Base-by-base conservation (phyloP, 768 basidiomycete genomes). In the Tylopilus sp. region DNA sequence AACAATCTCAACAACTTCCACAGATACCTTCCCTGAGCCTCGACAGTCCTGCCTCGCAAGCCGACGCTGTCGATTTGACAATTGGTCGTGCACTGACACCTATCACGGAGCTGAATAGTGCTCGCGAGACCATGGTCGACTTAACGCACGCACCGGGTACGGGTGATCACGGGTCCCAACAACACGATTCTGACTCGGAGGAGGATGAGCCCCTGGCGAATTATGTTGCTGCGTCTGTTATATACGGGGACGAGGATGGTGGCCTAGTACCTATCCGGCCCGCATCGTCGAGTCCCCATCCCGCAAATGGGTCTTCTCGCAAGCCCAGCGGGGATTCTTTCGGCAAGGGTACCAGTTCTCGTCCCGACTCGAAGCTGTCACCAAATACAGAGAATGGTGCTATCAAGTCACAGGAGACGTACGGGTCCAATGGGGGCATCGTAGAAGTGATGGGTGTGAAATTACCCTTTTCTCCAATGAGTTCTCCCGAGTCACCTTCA, bases 21-120 rank as follows among this genome's bases (percentile, higher is more conserved):
- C 84, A 84, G 53, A 69, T 89, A n/a, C 87, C 87, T 6, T 79
- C 83, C 10, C 69, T 89, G 31, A 73, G 63, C 58, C 83, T 87
- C 52, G 76, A 74, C 31, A 45, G 54, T 47, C 50, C 59, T 55
- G 43, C 59, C 45, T 37, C 50, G 30, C 57, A 52, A 40, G 26
- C 47, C 50, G 62, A 54, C 48, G 19, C 37, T 8, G 24, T 33
- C 12, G 73, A 71, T 31, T 50, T 58, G 24, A 54, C 37, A n/a
- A 13, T 53, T 9, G 59, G 60, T 14, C 72, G 76, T 28, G 57
- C 73, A 7, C 67, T 89, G 52, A 81, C 87, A 3, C 86, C 87
- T 9, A 89, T 90, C 54, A 83, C 83, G 3, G 89, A 91, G 63
- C 61, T 69, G 16, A 74, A 71, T 58, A 63, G 59, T 38, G 60